Evolutionary conservation across 306 rosid species (phyloP).

Genomic region (Quercus glauca): DNA sequence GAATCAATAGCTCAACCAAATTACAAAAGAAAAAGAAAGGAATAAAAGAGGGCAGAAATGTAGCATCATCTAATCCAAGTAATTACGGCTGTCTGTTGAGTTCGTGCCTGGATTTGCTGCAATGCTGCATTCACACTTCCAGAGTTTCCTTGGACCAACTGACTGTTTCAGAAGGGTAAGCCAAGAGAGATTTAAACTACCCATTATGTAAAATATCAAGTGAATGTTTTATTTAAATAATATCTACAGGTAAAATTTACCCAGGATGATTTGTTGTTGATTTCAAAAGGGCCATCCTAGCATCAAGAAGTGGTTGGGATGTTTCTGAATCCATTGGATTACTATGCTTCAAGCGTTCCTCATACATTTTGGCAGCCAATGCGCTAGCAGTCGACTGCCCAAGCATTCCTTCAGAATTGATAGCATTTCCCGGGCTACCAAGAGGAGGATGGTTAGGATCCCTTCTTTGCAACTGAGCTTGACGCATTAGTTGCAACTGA

Average conservation of each 20-base stretch:
- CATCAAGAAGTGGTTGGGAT: conserved; percentile 87
- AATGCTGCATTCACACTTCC: conserved; percentile 75
- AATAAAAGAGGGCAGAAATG: neutral
- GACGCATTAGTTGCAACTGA: conserved; percentile 83
- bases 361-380: conserved; percentile 88
- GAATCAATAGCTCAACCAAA: conserved; percentile 14
- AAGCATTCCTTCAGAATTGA: conserved; percentile 75
- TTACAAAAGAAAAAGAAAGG: conserved; percentile 15
- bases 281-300: conserved; percentile 82
- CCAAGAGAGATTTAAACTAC: conserved; percentile 23
- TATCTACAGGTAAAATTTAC: conserved; percentile 36
- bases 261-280: conserved; percentile 77
- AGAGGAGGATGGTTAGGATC: conserved; percentile 73
- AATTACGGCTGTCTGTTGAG: conserved; percentile 62
- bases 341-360: conserved; percentile 82
- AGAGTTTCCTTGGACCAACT: conserved; percentile 81
- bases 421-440: conserved; percentile 58
- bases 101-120: conserved; percentile 88
- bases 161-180: conserved; percentile 49
- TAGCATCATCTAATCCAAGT: conserved; percentile 16
- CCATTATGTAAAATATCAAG: conserved; percentile 6
- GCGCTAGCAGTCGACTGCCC: conserved; percentile 84
- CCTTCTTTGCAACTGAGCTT: conserved; percentile 85
- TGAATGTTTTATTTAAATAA: conserved; percentile 15
- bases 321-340: conserved; percentile 77